Percentiles rank a stretch among this genome's conserved stretches.
phyloP scores from a whole-genome alignment of 345 rosid genomes.

The Linum trigynum region DNA sequence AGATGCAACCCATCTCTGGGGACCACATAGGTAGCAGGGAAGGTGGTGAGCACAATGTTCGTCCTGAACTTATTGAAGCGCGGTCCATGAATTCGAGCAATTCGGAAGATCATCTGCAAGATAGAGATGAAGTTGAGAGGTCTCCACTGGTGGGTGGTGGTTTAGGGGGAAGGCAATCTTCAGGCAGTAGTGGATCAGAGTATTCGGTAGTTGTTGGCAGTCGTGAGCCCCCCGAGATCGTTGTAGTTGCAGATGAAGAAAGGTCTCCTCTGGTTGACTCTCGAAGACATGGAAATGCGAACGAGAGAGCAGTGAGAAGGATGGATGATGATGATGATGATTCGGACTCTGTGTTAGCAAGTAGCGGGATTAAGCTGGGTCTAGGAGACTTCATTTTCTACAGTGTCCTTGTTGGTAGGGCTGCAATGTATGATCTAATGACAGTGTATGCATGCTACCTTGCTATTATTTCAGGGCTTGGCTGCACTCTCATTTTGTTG shows the following conservation, averaged over 20 bases:
- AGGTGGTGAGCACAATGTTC: constrained; percentile 20
- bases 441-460: constrained; percentile 96
- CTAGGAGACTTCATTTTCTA: constrained; percentile 95
- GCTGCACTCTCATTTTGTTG: constrained; percentile 90
- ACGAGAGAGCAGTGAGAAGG: constrained; percentile 20
- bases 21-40: constrained; percentile 20
- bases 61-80: constrained; percentile 23
- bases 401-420: constrained; percentile 97
- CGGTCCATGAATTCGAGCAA: constrained; percentile 21
- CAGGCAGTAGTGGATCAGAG: constrained; percentile 43
- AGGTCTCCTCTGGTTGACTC: constrained; percentile 76
- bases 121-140: constrained; percentile 38
- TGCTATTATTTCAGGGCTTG: constrained; percentile 91
- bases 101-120: constrained; percentile 22
- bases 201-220: constrained; percentile 35
- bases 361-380: constrained; percentile 79
- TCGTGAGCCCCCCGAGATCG: constrained; percentile 31
- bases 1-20: constrained; percentile 53
- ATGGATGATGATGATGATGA: constrained; percentile 14
- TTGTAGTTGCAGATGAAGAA: constrained; percentile 44
- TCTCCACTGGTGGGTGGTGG: constrained; percentile 35
- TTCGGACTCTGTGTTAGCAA: constrained; percentile 14
- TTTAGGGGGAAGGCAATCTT: constrained; percentile 30
- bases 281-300: constrained; percentile 33
- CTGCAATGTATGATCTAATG: constrained; percentile 98